Evolutionary conservation across 768 basidiomycete genomes (phyloP), one percentile per base, ranked within the genome.

Genomic region (Kwoniella shandongensis): DNA sequence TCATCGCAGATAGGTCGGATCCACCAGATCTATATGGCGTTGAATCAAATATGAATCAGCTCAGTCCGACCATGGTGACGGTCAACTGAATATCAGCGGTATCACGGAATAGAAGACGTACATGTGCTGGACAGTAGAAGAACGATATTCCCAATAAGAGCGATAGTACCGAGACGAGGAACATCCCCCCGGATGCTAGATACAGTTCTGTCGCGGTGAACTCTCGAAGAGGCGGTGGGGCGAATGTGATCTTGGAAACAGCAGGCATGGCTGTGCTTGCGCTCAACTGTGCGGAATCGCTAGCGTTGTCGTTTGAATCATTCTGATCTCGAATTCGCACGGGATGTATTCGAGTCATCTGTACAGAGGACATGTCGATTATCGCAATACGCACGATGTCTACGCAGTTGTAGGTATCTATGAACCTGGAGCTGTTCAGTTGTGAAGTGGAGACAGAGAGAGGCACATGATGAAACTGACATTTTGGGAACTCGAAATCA

Each of bases 1-100:
- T 94, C 92, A 38, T 77, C 67, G 57, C 70, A 70, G 4, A 67
- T 12, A 3, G 52, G 56, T 30, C 29, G n/a, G 15, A 54, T 23
- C 2, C 18, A 12, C 35, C 57, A 52, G 36, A 8, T 22, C 18
- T 44, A 22, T 17, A 5, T 36, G 18, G 47, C 22, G 41, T 18
- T 20, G 41, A 13, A 20, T 25, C 35, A 23, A n/a, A 18, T 15
- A 44, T 20, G 13, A 36, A 20, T 54, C 52, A 44, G 27, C 44
- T 44, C 18, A 20, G 25, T 18, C 8, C 20, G 41, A 44, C 41
- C 41, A 20, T 10, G 22, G 22, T 44, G 41, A 44, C 20, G 11
- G 41, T 8, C 11, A 44, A 8, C 41, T 44, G 7, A 8, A 15
- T 44, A 15, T 44, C 35, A 8, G 35, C 35, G 17, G 35, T 36